Conservation (phyloP, 331 rosid species). For the Cucumis variabilis region DNA sequence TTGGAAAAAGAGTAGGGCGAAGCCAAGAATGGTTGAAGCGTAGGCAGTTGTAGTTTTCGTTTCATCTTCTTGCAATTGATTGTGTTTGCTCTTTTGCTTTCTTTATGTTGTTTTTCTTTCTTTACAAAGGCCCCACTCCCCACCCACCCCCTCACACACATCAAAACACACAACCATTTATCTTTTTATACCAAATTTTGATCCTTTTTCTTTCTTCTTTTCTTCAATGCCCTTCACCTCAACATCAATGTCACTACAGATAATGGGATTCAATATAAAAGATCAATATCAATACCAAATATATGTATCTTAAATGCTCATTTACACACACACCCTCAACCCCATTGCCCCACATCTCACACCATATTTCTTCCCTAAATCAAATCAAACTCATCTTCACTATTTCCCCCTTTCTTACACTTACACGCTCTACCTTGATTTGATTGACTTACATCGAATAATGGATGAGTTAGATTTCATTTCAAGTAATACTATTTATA, state of each 20-base stretch:
- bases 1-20: background rate
- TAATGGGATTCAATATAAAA: background rate
- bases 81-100: background rate
- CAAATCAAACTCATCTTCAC: background rate
- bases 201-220: background rate
- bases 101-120: background rate
- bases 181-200: background rate
- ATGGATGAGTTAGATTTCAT: background rate
- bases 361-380: background rate
- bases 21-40: background rate
- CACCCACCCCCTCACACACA: background rate
- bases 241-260: background rate
- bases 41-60: background rate
- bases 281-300: background rate
- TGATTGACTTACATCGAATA: background rate
- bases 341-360: background rate
- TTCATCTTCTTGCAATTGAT: background rate
- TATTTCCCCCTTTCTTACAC: background rate
- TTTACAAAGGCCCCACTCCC: conserved; percentile 31
- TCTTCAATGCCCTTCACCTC: background rate
- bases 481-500: background rate
- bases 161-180: background rate
- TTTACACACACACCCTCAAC: conserved; percentile 4
- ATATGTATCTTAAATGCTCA: background rate
- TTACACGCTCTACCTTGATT: background rate